Evolutionary conservation across 257 asterid species (phyloP).

Genomic region (Echites panduratus): DNA sequence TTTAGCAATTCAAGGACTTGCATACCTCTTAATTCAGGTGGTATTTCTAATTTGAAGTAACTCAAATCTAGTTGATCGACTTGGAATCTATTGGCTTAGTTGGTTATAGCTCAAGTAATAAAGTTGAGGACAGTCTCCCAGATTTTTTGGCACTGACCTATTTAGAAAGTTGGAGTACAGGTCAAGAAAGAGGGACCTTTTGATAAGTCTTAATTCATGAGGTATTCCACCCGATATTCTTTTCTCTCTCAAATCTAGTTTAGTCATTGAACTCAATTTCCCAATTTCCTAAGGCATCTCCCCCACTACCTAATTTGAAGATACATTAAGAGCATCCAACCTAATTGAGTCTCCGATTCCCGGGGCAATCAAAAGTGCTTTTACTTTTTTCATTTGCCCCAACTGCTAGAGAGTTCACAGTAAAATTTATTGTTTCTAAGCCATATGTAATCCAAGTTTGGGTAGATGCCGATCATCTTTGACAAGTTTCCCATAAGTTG

Average conservation of each 20-base stretch:
- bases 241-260: conserved; percentile 17
- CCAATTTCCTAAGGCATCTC: conserved; percentile 22
- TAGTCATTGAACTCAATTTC: conserved; percentile 13
- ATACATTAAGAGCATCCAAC: conserved; percentile 17
- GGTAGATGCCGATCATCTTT: no score
- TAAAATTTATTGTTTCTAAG: background rate
- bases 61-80: conserved; percentile 25
- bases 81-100: conserved; percentile 21
- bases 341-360: conserved; percentile 21
- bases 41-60: conserved; percentile 25
- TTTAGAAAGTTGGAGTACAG: conserved; percentile 21
- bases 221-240: conserved; percentile 29
- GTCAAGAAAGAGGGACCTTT: conserved; percentile 11
- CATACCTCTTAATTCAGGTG: conserved; percentile 6
- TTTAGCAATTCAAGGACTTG: conserved; percentile 13
- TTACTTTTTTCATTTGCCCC: background rate
- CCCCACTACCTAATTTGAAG: conserved; percentile 26
- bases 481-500: no score
- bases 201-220: conserved; percentile 11
- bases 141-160: conserved; percentile 24
- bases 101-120: conserved; percentile 22
- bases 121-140: conserved; percentile 19
- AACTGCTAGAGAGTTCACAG: background rate
- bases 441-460: background rate
- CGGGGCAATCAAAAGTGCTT: no score